These are phyloP conservation scores for Peronospora tabacina DNA, from an alignment of 352 stramenopile genomes.

Conservation along the genomic window DNA sequence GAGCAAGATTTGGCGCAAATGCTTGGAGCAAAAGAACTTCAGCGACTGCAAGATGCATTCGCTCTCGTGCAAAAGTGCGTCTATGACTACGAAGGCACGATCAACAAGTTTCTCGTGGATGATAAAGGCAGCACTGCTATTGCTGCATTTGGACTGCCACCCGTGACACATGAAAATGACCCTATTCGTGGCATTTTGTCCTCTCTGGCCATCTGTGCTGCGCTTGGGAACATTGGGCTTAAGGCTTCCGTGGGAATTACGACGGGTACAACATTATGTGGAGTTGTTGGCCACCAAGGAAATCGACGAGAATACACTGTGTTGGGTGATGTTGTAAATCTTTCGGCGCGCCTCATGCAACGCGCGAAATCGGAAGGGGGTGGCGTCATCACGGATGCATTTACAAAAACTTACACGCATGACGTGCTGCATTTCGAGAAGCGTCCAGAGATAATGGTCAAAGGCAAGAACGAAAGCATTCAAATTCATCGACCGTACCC, in stretches of 20 bases:
- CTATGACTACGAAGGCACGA: constrained; percentile 92
- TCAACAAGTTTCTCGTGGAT: constrained; percentile 95
- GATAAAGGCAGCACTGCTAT: constrained; percentile 92
- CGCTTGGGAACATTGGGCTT: constrained; percentile 49
- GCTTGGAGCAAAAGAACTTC: constrained; percentile 57
- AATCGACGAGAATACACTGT: constrained; percentile 91
- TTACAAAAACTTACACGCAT: constrained; percentile 76
- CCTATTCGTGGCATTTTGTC: constrained; percentile 84
- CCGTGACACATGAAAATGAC: constrained; percentile 90
- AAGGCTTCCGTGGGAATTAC: constrained; percentile 90
- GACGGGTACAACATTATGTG: constrained; percentile 87
- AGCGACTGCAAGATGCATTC: constrained; percentile 75
- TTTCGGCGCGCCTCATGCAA: constrained; percentile 90
- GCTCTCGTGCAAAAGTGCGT: constrained; percentile 83
- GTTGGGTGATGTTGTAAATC: constrained; percentile 91
- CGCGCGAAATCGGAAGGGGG: constrained; percentile 77
- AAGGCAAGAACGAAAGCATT: constrained; percentile 89
- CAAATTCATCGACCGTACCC: constrained; percentile 84
- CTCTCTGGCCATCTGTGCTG: constrained; percentile 78
- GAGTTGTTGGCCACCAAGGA: constrained; percentile 86
- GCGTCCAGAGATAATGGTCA: constrained; percentile 84
- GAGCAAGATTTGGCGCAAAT: constrained; percentile 74
- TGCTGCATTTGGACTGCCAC: constrained; percentile 88
- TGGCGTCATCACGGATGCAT: constrained; percentile 83
- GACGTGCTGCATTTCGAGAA: constrained; percentile 87